Evolutionary conservation across 2,329 filamentous ascomycete species (phyloP), one percentile per base, ranked within the genome.

Genomic region (Epichloe gansuensis): DNA sequence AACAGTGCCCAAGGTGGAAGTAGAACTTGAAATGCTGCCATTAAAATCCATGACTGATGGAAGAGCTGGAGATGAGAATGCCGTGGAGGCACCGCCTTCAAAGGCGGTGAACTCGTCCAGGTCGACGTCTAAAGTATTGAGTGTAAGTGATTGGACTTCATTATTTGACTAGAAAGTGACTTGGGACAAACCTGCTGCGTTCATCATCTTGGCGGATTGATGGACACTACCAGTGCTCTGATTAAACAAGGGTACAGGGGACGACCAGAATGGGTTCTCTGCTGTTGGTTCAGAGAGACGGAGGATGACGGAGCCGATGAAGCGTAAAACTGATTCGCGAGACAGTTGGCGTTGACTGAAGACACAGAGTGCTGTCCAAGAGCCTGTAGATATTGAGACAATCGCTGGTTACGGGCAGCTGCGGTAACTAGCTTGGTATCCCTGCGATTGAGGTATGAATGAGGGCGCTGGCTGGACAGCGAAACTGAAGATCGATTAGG

Each of bases 201-300:
- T 71, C 69, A 71, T 71, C 69, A 71, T 71, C 62, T 67, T 69
- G 63, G 62, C 67, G 60, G 65, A 59, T 62, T 74, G 72, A 58
- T 72, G 72, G 59, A 72, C 69, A 66, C 69, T 80, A 68, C 75
- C 73, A 59, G 72, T 74, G 63, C 73, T 77, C 68, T 83, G 80
- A 55, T 79, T 69, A 67, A 90, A 89, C 61, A 87, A 72, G 57
- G 85, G 85, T 60, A 89, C 85, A 63, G 84, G 85, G 85, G 85
- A 63, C 83, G 77, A 63, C 71, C 67, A 59, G 69, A 65, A 64
- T 69, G 73, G 55, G 70, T 72, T 66, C 21, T 51, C 23, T 52
- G 50, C 44, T 77, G 75, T 63, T 75, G 73, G 58, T 78, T 79
- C 67, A 82, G 71, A 63, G 75, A 72, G 66, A 74, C 72, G 52